phyloP scores from a whole-genome alignment of 371 early-diverging fungal genomes.

The Syncephalastrum sp. region DNA sequence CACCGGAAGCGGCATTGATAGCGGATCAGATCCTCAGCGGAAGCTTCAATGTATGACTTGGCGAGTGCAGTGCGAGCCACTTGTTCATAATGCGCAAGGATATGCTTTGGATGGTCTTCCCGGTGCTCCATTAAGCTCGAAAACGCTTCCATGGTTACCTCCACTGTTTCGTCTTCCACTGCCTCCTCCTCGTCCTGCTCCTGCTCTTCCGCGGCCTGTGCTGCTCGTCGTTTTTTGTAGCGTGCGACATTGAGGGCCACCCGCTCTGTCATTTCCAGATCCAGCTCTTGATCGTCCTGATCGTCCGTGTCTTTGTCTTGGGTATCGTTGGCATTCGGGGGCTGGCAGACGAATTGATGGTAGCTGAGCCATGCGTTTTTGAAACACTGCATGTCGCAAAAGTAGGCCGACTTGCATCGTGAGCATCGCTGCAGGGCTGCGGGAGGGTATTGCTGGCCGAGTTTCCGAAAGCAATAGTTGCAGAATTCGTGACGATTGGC shows the following conservation, averaged over 20 bases:
- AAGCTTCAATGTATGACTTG: conserved; percentile 26
- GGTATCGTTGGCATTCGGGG: not conserved
- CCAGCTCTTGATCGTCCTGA: conserved; percentile 18
- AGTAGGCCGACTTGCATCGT: conserved; percentile 46
- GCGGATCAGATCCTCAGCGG: conserved; percentile 35
- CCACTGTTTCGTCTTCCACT: conserved; percentile 22
- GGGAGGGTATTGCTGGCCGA: conserved; percentile 9
- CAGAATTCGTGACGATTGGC: conserved; percentile 34
- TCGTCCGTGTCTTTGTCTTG: conserved; percentile 15
- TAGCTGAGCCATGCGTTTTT: conserved; percentile 49
- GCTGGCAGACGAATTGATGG: conserved; percentile 43
- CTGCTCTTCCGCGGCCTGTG: conserved; percentile 2
- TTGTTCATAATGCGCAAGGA: conserved; percentile 12
- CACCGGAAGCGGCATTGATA: conserved; percentile 67
- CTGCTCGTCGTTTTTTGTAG: conserved; percentile 22
- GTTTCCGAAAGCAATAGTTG: conserved; percentile 44
- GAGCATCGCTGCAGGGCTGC: conserved; percentile 42
- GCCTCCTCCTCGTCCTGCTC: conserved; percentile 12
- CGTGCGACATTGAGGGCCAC: conserved; percentile 37
- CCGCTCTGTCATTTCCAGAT: conserved; percentile 43
- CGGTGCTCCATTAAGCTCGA: conserved; percentile 39
- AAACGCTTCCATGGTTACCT: conserved; percentile 48
- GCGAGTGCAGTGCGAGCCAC: conserved; percentile 19
- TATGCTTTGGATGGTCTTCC: conserved; percentile 20
- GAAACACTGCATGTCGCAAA: conserved; percentile 45